These are phyloP conservation scores for Wickerhamomyces kurtzmanii DNA, from an alignment of 805 yeast species.

Conservation along the genomic window DNA sequence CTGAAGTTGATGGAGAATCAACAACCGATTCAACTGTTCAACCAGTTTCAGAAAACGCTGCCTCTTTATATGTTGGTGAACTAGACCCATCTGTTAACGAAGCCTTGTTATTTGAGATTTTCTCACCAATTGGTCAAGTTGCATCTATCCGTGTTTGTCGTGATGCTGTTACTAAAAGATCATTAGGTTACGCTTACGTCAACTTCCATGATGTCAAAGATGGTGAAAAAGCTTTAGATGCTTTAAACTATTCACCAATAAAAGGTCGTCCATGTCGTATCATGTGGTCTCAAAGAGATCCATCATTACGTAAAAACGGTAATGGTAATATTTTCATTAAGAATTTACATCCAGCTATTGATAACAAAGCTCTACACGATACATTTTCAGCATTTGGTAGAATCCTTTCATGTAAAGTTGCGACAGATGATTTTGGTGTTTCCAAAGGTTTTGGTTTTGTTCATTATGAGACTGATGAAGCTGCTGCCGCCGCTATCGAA, in stretches of 20 bases:
- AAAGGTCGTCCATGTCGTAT: constrained; percentile 97
- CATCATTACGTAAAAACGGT: constrained; percentile 88
- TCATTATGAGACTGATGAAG: constrained; percentile 87
- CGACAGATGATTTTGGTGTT: constrained; percentile 83
- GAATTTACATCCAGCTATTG: constrained; percentile 96
- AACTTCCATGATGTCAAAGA: constrained; percentile 85
- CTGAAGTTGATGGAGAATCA: no score
- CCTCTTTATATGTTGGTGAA: constrained; percentile 96
- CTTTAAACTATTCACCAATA: constrained; percentile 87
- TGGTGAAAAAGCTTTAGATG: constrained; percentile 91
- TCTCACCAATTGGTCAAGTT: constrained; percentile 91
- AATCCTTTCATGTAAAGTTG: constrained; percentile 94
- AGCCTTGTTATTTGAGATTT: constrained; percentile 88
- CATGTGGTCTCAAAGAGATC: constrained; percentile 99
- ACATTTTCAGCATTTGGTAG: constrained; percentile 96
- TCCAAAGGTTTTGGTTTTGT: constrained; percentile 97
- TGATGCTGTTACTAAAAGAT: constrained; percentile 93
- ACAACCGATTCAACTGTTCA: constrained; percentile 10
- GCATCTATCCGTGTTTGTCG: constrained; percentile 98
- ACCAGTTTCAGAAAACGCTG: constrained; percentile 47
- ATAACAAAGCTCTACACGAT: constrained; percentile 97
- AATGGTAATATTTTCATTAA: constrained; percentile 96
- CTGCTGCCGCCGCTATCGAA: constrained; percentile 92
- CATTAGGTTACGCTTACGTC: constrained; percentile 97
- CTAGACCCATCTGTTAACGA: constrained; percentile 88